Evolutionary conservation across 108 stramenopile species (phyloP).

Genomic region (Craspedostauros australis): DNA sequence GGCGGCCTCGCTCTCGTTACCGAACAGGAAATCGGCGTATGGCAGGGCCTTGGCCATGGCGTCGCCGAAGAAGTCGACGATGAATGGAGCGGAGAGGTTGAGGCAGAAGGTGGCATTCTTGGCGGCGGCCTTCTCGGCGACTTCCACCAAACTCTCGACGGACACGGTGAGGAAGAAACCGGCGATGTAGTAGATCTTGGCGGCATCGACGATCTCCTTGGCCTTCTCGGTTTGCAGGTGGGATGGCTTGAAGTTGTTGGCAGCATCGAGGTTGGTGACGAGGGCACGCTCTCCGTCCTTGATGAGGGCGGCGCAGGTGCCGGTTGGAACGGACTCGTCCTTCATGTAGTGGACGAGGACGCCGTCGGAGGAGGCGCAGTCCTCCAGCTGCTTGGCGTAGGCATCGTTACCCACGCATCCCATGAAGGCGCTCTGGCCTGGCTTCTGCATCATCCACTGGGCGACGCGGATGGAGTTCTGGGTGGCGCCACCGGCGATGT

Average conservation of each 20-base stretch:
- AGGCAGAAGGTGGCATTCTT: constrained; percentile 90
- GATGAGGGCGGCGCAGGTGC: constrained; percentile 98
- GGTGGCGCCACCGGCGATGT: constrained; percentile 99
- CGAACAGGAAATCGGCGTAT: constrained; percentile 97
- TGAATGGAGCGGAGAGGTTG: constrained; percentile 98
- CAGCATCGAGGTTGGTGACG: constrained; percentile 96
- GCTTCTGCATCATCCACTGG: constrained; percentile 83
- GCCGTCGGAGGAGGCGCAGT: constrained; percentile 91
- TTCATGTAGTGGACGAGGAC: constrained; percentile 96
- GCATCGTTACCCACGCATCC: constrained; percentile 93
- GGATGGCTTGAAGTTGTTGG: constrained; percentile 94
- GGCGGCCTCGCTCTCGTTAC: constrained; percentile 97
- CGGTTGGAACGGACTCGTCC: constrained; percentile 90
- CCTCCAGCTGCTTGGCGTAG: constrained; percentile 73
- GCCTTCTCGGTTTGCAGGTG: constrained; percentile 92
- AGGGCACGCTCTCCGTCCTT: constrained; percentile 92
- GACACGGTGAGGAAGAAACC: constrained; percentile 99
- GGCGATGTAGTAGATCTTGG: constrained; percentile 91
- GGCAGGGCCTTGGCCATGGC: constrained; percentile 88
- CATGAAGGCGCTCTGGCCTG: constrained; percentile 78
- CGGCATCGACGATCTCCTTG: constrained; percentile 84
- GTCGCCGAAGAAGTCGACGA: constrained; percentile 97
- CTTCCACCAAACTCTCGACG: constrained; percentile 81
- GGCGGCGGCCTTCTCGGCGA: constrained; percentile 89
- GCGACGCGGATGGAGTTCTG: constrained; percentile 99